phyloP scores from a whole-genome alignment of 2,329 filamentous ascomycete species.

The Sarocladium oryzae region DNA sequence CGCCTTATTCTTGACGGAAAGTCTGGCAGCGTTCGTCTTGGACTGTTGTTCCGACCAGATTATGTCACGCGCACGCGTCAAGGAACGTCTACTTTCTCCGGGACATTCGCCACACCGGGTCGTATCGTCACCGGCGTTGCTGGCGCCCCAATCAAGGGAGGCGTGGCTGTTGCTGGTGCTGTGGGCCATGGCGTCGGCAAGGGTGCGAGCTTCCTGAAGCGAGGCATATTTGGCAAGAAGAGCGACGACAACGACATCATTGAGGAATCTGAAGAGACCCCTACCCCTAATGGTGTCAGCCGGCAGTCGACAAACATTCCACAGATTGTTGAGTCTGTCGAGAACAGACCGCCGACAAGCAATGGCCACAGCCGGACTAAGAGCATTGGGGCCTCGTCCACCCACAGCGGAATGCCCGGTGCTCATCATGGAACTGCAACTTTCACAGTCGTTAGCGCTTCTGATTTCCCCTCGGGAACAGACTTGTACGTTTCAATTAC shows the following conservation, averaged over 20 bases:
- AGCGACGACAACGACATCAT: constrained; percentile 52
- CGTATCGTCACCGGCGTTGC: constrained; percentile 77
- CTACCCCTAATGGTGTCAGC: constrained; percentile 16
- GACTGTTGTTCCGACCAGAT: constrained; percentile 85
- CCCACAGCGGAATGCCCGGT: constrained; percentile 55
- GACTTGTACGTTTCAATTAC: constrained; percentile 75
- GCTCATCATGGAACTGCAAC: constrained; percentile 67
- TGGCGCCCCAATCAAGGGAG: constrained; percentile 91
- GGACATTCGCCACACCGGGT: constrained; percentile 77
- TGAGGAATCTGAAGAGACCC: constrained; percentile 22
- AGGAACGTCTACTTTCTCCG: constrained; percentile 87
- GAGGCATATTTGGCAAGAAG: constrained; percentile 71
- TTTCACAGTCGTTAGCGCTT: constrained; percentile 73
- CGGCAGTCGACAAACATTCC: constrained; percentile 1
- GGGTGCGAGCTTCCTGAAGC: constrained; percentile 84
- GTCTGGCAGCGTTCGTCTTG: constrained; percentile 74
- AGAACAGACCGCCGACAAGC: constrained; percentile 17
- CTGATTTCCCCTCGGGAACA: constrained; percentile 67
- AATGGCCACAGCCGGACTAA: constrained; percentile 43
- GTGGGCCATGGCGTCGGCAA: constrained; percentile 78
- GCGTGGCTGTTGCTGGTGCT: constrained; percentile 64
- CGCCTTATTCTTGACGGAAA: constrained; percentile 77
- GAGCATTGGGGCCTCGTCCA: constrained; percentile 59
- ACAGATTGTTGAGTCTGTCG: constrained; percentile 8
- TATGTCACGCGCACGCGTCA: constrained; percentile 84